Evolutionary conservation across 1,139 yeast genomes (phyloP).

Genomic region (Pichia cactophila): DNA sequence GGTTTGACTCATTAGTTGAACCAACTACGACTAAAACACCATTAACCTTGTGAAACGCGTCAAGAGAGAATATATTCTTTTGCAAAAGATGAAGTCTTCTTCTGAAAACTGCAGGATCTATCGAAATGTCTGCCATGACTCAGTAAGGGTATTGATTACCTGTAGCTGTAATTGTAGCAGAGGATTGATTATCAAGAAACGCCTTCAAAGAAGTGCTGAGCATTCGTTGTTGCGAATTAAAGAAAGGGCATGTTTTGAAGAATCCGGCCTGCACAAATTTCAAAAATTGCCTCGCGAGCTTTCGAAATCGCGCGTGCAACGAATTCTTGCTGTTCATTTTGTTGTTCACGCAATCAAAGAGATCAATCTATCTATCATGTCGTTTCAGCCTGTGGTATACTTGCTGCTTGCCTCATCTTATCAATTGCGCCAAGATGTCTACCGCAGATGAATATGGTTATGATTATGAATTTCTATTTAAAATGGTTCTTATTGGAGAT

Average conservation of each 20-base stretch:
- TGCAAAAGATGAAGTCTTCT: conserved; percentile 38
- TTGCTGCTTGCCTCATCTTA: no score
- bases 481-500: conserved; percentile 94
- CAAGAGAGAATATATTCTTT: conserved; percentile 31
- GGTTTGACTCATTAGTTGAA: conserved; percentile 78
- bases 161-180: no score
- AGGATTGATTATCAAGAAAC: background rate
- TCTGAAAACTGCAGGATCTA: conserved; percentile 29
- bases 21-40: conserved; percentile 69
- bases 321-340: background rate
- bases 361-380: no score
- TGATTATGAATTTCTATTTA: conserved; percentile 93
- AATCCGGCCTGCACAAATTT: no score
- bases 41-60: conserved; percentile 41
- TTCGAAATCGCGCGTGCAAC: background rate
- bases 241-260: no score
- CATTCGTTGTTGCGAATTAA: background rate
- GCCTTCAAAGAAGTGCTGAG: conserved; percentile 6
- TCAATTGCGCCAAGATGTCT: conserved; percentile 9
- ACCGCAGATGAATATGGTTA: conserved; percentile 65
- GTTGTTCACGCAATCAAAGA: no score
- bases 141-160: background rate
- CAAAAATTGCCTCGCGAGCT: no score
- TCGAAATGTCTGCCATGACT: conserved; percentile 29
- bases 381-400: no score